Evolutionary conservation across 2,329 filamentous ascomycete species (phyloP), one percentile per base, ranked within the genome.

Genomic region (Aureobasidium sp.): DNA sequence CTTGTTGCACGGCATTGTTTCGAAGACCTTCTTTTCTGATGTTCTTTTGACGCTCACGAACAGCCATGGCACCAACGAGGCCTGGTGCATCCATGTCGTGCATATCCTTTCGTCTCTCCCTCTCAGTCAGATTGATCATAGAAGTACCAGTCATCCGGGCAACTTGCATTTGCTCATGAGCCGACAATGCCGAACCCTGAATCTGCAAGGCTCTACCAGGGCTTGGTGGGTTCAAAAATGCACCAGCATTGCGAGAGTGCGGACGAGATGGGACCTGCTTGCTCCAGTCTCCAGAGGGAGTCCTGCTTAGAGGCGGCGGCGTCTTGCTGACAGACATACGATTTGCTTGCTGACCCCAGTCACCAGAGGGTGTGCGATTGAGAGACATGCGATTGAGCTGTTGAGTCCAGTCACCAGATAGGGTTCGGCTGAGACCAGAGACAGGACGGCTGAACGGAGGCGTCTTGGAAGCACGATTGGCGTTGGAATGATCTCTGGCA

Each of bases 91-190:
- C 38, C 27, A 58, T 53, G 56, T 76, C 78, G 5, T 63, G 55
- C 21, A 56, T 38, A 30, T 62, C 56, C 34, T 59, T 61, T 10
- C 37, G 40, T 30, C 56, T 49, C 47, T 75, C 75, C 45, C 78
- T 78, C 32, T 65, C 69, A 4, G 78, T 79, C 65, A 94, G 73
- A 55, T 79, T 82, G 61, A 94, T 79, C 45, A 95, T 73, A 0
- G 90, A 86, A 0, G 82, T 83, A 1, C 87, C 86, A 0, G 89
- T 95, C 60, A 88, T 76, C 32, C 86, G 81, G 8, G 90, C 87
- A n/a, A 95, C 79, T 60, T 94, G 85, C 69, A 94, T 88, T 66
- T 94, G 90, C 68, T 95, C 90, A 14, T 86, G 81, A 16, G 90
- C 90, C 17, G 87, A 90, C n/a, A 95, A 75, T 54, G 84, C 79